These are phyloP conservation scores for Psilocybe mexicana DNA, from an alignment of 1,284 basidiomycete genomes.

Conservation along the genomic window DNA sequence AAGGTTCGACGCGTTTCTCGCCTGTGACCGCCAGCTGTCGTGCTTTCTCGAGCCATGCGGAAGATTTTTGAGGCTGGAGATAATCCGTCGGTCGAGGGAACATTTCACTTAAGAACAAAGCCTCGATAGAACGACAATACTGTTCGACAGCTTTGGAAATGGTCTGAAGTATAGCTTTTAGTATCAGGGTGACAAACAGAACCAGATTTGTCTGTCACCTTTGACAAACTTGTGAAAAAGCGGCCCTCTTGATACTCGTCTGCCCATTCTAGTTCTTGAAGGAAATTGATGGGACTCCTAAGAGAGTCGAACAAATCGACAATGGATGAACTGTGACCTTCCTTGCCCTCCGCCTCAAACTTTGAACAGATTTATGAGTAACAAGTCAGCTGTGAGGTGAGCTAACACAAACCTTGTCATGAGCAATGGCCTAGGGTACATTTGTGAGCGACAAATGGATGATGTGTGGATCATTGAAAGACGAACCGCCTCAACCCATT, in stretches of 20 bases:
- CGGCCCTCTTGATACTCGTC: constrained; percentile 87
- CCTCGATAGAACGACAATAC: constrained; percentile 88
- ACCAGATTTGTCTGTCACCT: constrained; percentile 45
- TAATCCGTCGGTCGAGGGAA: constrained; percentile 80
- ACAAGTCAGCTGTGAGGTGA: background rate
- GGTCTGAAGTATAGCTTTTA: constrained; percentile 53
- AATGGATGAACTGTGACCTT: constrained; percentile 93
- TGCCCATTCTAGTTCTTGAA: constrained; percentile 91
- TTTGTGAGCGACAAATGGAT: constrained; percentile 7
- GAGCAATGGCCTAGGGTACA: constrained; percentile 69
- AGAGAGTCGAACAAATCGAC: constrained; percentile 95
- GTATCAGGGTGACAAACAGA: background rate
- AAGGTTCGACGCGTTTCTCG: constrained; percentile 91
- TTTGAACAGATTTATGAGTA: constrained; percentile 30
- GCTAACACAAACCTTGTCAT: constrained; percentile 70
- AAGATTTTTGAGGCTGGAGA: constrained; percentile 80
- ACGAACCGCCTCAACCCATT: constrained; percentile 92
- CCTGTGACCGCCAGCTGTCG: constrained; percentile 75
- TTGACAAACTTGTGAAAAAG: constrained; percentile 87
- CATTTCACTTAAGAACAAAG: constrained; percentile 93
- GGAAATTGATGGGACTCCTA: constrained; percentile 86
- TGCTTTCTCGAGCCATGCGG: constrained; percentile 95
- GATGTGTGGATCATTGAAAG: background rate
- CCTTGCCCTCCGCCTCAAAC: constrained; percentile 84
- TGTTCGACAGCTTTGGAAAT: constrained; percentile 91